Percentiles rank a stretch among this genome's conserved stretches.
Evolutionary conservation across 805 yeast species (phyloP).

Genomic region (Candida berthetii): DNA sequence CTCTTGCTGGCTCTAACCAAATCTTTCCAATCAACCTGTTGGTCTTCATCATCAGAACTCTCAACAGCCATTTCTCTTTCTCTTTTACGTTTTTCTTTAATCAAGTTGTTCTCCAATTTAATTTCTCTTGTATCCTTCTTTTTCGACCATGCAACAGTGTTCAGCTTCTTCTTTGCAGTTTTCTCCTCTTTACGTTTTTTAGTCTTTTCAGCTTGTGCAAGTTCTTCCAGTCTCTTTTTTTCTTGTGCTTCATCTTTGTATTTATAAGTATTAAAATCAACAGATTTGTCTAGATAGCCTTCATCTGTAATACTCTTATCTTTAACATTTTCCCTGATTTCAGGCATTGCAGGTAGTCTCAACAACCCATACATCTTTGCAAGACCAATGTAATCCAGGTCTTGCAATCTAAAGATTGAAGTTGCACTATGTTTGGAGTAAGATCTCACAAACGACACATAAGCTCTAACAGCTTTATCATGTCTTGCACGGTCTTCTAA

Average conservation of each 20-base stretch:
- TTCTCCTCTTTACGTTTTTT: constrained; percentile 25
- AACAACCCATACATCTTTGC: constrained; percentile 77
- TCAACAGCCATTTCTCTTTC: constrained; percentile 61
- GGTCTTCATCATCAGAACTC: constrained; percentile 31
- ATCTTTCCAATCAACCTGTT: constrained; percentile 86
- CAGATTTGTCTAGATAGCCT: constrained; percentile 65
- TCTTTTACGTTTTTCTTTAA: constrained; percentile 63
- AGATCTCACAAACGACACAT: constrained; percentile 76
- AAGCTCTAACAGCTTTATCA: constrained; percentile 74
- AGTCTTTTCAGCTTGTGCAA: constrained; percentile 37
- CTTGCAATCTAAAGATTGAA: constrained; percentile 74
- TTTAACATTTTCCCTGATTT: constrained; percentile 46
- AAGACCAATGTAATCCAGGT: constrained; percentile 64
- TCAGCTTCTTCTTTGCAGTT: constrained; percentile 12
- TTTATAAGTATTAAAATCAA: constrained; percentile 63
- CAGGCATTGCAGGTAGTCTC: constrained; percentile 94
- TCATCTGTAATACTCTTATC: constrained; percentile 47
- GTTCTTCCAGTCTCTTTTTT: constrained; percentile 47
- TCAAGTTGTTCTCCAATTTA: constrained; percentile 53
- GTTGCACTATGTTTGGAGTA: constrained; percentile 85
- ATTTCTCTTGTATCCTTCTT: constrained; percentile 41
- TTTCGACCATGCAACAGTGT: constrained; percentile 26
- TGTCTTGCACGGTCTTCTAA: constrained; percentile 72
- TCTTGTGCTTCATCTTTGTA: constrained; percentile 67
- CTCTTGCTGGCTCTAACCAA: constrained; percentile 60